Conservation (phyloP, 2,329 filamentous ascomycete genomes). For the Penicillium psychrosexuale region DNA sequence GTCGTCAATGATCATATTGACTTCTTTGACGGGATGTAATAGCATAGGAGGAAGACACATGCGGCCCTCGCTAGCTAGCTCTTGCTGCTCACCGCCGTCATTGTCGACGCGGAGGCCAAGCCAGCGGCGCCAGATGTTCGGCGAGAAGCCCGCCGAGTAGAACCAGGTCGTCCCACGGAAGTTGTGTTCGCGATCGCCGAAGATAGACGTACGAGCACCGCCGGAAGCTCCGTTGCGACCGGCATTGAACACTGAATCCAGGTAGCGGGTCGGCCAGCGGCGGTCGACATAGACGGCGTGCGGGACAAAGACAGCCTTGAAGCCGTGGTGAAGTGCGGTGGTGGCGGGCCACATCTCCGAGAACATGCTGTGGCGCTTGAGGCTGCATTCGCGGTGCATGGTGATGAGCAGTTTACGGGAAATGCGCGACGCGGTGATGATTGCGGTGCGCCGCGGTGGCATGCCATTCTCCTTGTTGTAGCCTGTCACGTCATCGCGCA, state of each 20-base stretch:
- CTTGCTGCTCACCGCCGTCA: slow-evolving; percentile 73
- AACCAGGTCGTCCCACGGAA: slow-evolving; percentile 86
- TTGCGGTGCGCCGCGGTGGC: slow-evolving; percentile 73
- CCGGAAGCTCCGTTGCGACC: slow-evolving; percentile 71
- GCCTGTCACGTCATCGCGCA: slow-evolving; percentile 78
- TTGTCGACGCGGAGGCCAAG: slow-evolving; percentile 76
- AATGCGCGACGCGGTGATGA: slow-evolving; percentile 84
- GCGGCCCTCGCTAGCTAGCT: slow-evolving; percentile 69
- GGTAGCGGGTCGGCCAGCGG: slow-evolving; percentile 75
- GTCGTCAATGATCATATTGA: slow-evolving; percentile 54
- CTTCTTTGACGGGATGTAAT: slow-evolving; percentile 80
- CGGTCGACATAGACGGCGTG: slow-evolving; percentile 87
- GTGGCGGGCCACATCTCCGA: slow-evolving; percentile 96
- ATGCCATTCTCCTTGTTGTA: slow-evolving; percentile 65
- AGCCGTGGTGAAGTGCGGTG: slow-evolving; percentile 82
- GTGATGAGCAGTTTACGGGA: slow-evolving; percentile 73
- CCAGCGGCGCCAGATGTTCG: slow-evolving; percentile 81
- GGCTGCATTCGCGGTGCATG: slow-evolving; percentile 87
- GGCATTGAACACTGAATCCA: slow-evolving; percentile 76
- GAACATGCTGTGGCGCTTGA: slow-evolving; percentile 85
- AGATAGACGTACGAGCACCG: slow-evolving; percentile 69
- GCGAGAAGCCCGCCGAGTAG: slow-evolving; percentile 79
- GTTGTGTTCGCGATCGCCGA: slow-evolving; percentile 85
- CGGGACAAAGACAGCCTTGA: slow-evolving; percentile 87
- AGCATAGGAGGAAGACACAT: slow-evolving; percentile 92